A percentile compares a stretch with the other conserved stretches of the same genome.
phyloP scores from a whole-genome alignment of 768 basidiomycete genomes.

The Rhodotorula graminis region DNA sequence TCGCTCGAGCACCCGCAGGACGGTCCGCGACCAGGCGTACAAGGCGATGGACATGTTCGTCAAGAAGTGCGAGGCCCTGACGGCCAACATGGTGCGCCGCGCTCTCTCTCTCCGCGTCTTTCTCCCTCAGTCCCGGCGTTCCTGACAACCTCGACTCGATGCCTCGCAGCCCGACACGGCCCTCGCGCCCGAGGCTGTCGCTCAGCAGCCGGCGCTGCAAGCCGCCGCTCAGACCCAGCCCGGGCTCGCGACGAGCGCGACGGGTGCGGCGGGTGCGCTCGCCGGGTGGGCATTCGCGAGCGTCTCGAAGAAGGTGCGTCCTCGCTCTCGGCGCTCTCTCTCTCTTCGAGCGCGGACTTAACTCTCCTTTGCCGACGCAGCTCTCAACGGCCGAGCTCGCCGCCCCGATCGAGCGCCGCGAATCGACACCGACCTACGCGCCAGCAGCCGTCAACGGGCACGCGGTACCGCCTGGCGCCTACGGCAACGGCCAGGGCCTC shows the following conservation, averaged over 20 bases:
- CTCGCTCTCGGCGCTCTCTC: not conserved
- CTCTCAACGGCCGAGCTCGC: conserved; percentile 69
- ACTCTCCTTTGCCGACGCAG: conserved; percentile 46
- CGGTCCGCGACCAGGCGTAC: conserved; percentile 93
- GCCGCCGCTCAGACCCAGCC: conserved; percentile 44
- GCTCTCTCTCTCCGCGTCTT: conserved; percentile 11
- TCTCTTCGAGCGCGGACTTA: not conserved
- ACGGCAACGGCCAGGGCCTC: not conserved
- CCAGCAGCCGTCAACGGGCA: conserved; percentile 38
- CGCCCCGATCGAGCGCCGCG: conserved; percentile 45
- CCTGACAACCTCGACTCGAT: conserved; percentile 53
- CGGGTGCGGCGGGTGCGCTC: conserved; percentile 83
- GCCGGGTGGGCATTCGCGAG: conserved; percentile 97
- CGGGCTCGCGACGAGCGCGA: conserved; percentile 72
- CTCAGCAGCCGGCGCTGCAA: conserved; percentile 28
- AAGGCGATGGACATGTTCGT: conserved; percentile 84
- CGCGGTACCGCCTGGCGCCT: conserved; percentile 47
- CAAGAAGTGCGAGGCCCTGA: conserved; percentile 73
- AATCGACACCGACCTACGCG: conserved; percentile 16
- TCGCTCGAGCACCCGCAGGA: conserved; percentile 50
- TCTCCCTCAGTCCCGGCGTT: too few species aligned
- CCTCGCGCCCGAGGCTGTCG: not conserved
- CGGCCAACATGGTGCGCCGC: conserved; percentile 67
- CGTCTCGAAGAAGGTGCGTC: conserved; percentile 67
- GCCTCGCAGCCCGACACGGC: conserved; percentile 41